Conservation (phyloP, 2,329 filamentous ascomycete species). For the Aspergillus pseudotamarii region DNA sequence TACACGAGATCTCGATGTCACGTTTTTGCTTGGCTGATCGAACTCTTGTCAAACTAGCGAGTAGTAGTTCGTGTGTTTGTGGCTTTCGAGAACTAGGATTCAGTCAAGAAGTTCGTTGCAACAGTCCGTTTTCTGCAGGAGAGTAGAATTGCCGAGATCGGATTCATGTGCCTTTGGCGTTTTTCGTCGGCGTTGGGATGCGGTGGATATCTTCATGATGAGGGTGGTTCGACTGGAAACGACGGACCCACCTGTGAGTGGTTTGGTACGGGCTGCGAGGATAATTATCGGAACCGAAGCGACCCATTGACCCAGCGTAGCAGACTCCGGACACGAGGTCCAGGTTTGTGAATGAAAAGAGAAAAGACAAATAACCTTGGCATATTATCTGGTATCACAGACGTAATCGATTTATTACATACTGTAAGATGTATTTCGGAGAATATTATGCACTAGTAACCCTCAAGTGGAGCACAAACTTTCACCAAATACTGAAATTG, state of each 20-base stretch:
- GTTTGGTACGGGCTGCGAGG: not conserved
- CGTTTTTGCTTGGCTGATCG: not conserved
- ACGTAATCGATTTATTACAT: not conserved
- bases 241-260: not conserved
- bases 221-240: not conserved
- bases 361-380: not conserved
- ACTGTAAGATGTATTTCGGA: not conserved
- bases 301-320: not conserved
- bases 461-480: not conserved
- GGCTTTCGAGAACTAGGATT: not conserved
- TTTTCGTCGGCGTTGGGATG: not conserved
- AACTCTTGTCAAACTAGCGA: not conserved
- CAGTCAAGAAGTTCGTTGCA: not conserved
- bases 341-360: not conserved
- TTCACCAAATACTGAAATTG: not conserved
- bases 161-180: not conserved
- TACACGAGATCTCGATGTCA: not conserved
- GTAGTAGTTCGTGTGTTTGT: not conserved
- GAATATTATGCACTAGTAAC: not conserved
- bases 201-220: not conserved
- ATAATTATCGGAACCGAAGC: not conserved
- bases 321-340: not conserved
- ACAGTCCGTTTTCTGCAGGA: not conserved
- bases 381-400: not conserved
- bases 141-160: not conserved